Conservation (phyloP, 1,139 yeast genomes). For the Saccharomycopsis hybrid region DNA sequence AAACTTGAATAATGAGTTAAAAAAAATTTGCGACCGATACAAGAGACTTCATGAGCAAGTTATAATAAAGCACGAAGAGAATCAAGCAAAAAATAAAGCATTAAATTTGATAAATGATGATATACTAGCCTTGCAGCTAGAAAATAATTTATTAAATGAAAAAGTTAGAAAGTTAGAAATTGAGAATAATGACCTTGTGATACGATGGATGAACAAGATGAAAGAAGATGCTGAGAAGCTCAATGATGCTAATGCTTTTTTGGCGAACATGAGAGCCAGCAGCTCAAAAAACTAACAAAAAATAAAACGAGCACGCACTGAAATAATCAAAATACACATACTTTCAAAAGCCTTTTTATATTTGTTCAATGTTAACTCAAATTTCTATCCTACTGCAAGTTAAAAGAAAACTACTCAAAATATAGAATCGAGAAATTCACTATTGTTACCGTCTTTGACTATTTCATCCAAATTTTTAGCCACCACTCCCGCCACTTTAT, state of each 20-base stretch:
- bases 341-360: too few species aligned
- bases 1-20: background rate
- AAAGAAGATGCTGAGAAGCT: slow-evolving; percentile 19
- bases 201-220: slow-evolving; percentile 18
- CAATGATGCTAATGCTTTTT: slow-evolving; percentile 18
- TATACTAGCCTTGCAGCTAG: slow-evolving; percentile 18
- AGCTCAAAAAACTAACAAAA: too few species aligned
- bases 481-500: slow-evolving; percentile 22
- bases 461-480: slow-evolving; percentile 13
- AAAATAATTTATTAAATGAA: slow-evolving; percentile 18
- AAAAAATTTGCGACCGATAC: background rate
- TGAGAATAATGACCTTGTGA: slow-evolving; percentile 13
- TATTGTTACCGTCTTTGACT: slow-evolving; percentile 15
- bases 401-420: too few species aligned
- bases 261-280: slow-evolving; percentile 3
- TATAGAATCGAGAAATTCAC: slow-evolving; percentile 17
- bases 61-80: slow-evolving; percentile 7
- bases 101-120: slow-evolving; percentile 17
- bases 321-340: too few species aligned
- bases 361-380: too few species aligned
- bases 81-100: slow-evolving; percentile 9
- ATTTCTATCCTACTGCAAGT: too few species aligned
- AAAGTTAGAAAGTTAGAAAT: slow-evolving; percentile 7
- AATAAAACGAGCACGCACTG: too few species aligned
- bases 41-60: slow-evolving; percentile 3